A percentile compares a stretch with the other conserved stretches of the same genome.
phyloP scores from a whole-genome alignment of 306 rosid genomes.

The Ceratonia siliqua region DNA sequence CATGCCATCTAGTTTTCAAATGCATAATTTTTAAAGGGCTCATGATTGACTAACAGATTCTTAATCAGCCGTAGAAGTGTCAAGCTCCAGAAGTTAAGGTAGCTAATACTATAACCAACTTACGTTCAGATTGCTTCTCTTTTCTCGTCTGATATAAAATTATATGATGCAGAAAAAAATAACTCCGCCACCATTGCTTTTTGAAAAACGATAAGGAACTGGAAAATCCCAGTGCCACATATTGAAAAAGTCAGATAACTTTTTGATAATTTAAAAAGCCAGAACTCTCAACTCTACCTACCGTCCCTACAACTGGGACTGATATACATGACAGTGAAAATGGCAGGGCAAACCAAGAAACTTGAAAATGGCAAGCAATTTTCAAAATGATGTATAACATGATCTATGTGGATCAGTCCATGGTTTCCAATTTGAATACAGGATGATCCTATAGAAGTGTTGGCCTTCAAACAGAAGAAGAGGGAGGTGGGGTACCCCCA shows the following conservation, averaged over 20 bases:
- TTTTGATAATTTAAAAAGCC: constrained; percentile 43
- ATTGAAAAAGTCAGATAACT: constrained; percentile 49
- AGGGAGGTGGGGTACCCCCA: not conserved
- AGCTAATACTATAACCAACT: constrained; percentile 30
- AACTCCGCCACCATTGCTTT: constrained; percentile 27
- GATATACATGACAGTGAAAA: constrained; percentile 31
- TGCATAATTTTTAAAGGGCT: constrained; percentile 1
- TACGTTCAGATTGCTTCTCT: not conserved
- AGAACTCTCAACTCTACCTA: constrained; percentile 20
- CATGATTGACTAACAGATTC: not conserved
- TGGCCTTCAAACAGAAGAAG: constrained; percentile 19
- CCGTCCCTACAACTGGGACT: constrained; percentile 42
- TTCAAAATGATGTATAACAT: not conserved
- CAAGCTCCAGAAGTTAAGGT: constrained; percentile 29
- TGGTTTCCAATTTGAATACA: not conserved
- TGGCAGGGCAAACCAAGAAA: constrained; percentile 13
- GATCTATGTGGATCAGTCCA: not conserved
- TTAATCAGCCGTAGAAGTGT: not conserved
- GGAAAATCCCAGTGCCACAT: constrained; percentile 33
- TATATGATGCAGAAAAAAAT: constrained; percentile 25
- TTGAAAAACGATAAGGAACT: constrained; percentile 29
- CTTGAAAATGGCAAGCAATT: constrained; percentile 25
- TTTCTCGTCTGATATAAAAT: constrained; percentile 6
- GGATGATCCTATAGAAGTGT: not conserved
- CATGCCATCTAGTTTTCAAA: too few relatives aligned